Percentiles rank a stretch among this genome's conserved stretches.
Evolutionary conservation across 192 early-diverging fungal species (phyloP).

Genomic region (Mortierella claussenii): DNA sequence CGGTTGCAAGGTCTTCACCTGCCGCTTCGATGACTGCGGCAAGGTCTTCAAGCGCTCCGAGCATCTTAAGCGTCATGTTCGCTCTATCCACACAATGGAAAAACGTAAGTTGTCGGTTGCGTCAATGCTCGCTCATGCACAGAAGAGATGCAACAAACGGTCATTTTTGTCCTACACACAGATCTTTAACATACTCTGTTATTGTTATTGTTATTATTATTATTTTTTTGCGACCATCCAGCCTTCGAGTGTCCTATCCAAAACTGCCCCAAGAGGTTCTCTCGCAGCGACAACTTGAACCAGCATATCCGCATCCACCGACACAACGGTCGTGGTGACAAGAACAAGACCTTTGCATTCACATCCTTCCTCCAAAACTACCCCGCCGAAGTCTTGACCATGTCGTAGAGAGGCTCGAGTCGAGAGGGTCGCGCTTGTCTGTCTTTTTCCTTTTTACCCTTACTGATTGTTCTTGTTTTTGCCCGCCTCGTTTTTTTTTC

Average conservation of each 20-base stretch:
- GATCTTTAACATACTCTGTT: too few species aligned
- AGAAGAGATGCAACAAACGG: too few species aligned
- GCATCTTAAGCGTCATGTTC: slow-evolving; percentile 68
- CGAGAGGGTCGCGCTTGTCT: background rate
- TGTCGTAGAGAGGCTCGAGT: too few species aligned
- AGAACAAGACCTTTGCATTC: slow-evolving; percentile 55
- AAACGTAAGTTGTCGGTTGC: slow-evolving; percentile 68
- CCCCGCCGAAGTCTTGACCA: too few species aligned
- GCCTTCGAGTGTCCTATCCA: slow-evolving; percentile 64
- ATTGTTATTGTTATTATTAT: slow-evolving; percentile 6
- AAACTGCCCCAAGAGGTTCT: slow-evolving; percentile 66
- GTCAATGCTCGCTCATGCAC: too few species aligned
- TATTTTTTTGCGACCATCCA: slow-evolving; percentile 20
- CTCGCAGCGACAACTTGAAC: slow-evolving; percentile 66
- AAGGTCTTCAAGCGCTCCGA: slow-evolving; percentile 71
- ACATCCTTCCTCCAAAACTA: slow-evolving; percentile 56
- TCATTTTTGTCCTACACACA: too few species aligned
- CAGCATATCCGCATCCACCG: slow-evolving; percentile 70
- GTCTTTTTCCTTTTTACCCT: too few species aligned
- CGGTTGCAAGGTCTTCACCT: slow-evolving; percentile 65
- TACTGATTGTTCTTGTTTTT: too few species aligned
- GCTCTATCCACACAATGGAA: slow-evolving; percentile 70
- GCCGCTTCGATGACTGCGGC: slow-evolving; percentile 64
- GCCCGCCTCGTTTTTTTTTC: background rate
- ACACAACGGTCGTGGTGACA: slow-evolving; percentile 62